phyloP scores from a whole-genome alignment of 208 protist species.

The Plasmodiophora brassicae region DNA sequence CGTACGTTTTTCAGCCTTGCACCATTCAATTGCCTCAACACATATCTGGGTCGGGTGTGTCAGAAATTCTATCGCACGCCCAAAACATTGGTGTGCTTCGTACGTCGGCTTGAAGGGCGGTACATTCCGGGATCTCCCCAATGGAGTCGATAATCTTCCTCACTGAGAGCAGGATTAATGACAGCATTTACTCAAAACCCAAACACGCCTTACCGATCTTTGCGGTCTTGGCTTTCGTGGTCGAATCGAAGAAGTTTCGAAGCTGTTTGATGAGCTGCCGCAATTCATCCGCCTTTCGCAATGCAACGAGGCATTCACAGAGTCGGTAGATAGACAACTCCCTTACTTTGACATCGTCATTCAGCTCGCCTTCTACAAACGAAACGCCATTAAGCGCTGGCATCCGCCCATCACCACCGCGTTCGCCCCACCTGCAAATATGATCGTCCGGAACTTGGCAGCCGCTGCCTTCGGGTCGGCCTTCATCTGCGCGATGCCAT shows the following conservation, averaged over 20 bases:
- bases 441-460: neutral
- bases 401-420: neutral
- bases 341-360: conserved; percentile 50
- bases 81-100: neutral
- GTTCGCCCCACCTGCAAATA: neutral
- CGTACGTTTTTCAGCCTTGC: conserved; percentile 82
- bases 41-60: conserved; percentile 74
- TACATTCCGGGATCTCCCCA: conserved; percentile 66
- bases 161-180: conserved; percentile 47
- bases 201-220: conserved; percentile 60
- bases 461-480: neutral
- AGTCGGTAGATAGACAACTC: conserved; percentile 65
- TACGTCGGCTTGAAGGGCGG: conserved; percentile 61
- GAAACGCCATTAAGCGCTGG: neutral
- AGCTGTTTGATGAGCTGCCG: conserved; percentile 51
- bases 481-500: neutral
- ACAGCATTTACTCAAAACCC: neutral
- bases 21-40: conserved; percentile 88
- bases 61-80: neutral
- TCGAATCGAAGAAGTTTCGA: conserved; percentile 63
- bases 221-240: conserved; percentile 70
- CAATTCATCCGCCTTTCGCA: conserved; percentile 41
- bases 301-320: conserved; percentile 58
- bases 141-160: conserved; percentile 63
- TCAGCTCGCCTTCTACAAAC: neutral